Evolutionary conservation across 2,329 filamentous ascomycete genomes (phyloP).

Genomic region (Fusarium kyushuense): DNA sequence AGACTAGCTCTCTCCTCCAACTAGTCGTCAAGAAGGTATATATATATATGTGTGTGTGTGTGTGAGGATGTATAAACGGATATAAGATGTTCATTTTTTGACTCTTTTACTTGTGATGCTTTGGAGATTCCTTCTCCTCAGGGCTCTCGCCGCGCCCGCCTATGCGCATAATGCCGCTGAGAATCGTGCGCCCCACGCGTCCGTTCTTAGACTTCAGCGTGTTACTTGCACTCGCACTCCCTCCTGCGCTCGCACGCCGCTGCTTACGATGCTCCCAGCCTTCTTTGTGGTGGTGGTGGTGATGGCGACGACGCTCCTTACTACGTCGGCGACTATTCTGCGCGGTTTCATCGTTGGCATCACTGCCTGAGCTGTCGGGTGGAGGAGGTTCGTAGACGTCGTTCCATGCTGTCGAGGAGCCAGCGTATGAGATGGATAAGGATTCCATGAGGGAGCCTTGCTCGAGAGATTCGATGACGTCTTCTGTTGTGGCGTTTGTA

Average conservation of each 20-base stretch:
- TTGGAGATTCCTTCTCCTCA: conserved; percentile 50
- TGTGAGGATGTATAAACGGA: conserved; percentile 24
- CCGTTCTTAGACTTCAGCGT: conserved; percentile 54
- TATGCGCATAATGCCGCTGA: conserved; percentile 61
- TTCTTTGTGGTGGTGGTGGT: conserved; percentile 44
- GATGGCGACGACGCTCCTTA: conserved; percentile 51
- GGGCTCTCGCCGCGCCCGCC: conserved; percentile 57
- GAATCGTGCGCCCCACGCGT: conserved; percentile 57
- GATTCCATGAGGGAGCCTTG: conserved; percentile 56
- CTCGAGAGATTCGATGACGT: conserved; percentile 63
- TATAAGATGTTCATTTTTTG: background rate
- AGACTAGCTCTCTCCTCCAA: conserved; percentile 24
- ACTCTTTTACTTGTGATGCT: conserved; percentile 24
- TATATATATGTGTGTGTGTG: conserved; percentile 14
- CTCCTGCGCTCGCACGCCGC: conserved; percentile 49
- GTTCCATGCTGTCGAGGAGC: conserved; percentile 46
- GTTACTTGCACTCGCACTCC: conserved; percentile 46
- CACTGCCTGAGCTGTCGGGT: conserved; percentile 66
- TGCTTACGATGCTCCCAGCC: conserved; percentile 44
- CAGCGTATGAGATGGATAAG: conserved; percentile 49
- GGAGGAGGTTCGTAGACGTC: conserved; percentile 52
- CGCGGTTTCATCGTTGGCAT: conserved; percentile 50
- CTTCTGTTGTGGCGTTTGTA: conserved; percentile 49
- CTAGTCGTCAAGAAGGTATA: conserved; percentile 30
- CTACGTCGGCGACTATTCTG: conserved; percentile 45